Evolutionary conservation across 2,329 filamentous ascomycete species (phyloP).

Genomic region (Hirsutella minnesotensis): DNA sequence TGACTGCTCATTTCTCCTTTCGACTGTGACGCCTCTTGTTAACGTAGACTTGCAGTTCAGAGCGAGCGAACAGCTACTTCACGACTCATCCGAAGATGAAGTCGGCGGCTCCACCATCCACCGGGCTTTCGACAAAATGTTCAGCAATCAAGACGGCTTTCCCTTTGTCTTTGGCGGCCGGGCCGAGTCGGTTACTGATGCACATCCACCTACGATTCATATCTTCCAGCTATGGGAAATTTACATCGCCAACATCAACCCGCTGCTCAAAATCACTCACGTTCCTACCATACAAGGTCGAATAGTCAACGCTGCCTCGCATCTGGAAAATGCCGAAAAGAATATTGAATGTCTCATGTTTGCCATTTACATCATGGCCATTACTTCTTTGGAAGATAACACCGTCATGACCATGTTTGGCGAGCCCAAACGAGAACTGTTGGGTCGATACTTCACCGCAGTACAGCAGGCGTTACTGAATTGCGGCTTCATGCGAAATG

Average conservation of each 20-base stretch:
- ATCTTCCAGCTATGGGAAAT: constrained; percentile 57
- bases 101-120: constrained; percentile 42
- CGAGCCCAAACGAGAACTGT: constrained; percentile 37
- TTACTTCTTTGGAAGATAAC: constrained; percentile 44
- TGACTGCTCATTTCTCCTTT: background rate
- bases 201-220: constrained; percentile 43
- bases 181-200: constrained; percentile 28
- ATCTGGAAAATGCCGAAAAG: constrained; percentile 39
- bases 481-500: constrained; percentile 53
- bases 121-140: constrained; percentile 48
- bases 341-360: constrained; percentile 59
- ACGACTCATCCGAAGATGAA: constrained; percentile 45
- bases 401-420: constrained; percentile 43
- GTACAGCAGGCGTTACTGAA: constrained; percentile 55
- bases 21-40: background rate
- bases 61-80: constrained; percentile 32
- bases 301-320: constrained; percentile 49
- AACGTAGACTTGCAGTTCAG: constrained; percentile 29
- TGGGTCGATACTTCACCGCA: constrained; percentile 42
- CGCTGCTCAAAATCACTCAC: constrained; percentile 56
- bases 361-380: constrained; percentile 46
- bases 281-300: constrained; percentile 52
- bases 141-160: constrained; percentile 42
- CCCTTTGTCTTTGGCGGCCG: constrained; percentile 42
- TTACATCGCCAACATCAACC: constrained; percentile 59